phyloP scores from a whole-genome alignment of 2,329 filamentous ascomycete genomes.

The Akanthomyces dipterigenus region DNA sequence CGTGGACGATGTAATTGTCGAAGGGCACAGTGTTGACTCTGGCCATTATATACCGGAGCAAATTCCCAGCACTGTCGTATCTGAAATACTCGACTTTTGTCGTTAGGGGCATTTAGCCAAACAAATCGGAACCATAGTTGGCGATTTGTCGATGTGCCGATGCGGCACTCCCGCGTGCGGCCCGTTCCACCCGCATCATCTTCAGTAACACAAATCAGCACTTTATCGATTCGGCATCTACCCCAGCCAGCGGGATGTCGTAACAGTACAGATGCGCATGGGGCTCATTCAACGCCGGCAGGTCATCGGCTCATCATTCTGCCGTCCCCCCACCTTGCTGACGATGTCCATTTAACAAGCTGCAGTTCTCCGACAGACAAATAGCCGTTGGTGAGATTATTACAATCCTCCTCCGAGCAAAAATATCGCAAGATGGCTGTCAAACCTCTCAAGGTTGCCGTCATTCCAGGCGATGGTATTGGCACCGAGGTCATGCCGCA shows the following conservation, averaged over 20 bases:
- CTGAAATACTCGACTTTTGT: constrained; percentile 34
- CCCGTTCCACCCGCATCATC: not conserved
- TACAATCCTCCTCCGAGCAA: not conserved
- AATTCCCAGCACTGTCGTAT: constrained; percentile 38
- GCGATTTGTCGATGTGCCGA: no score
- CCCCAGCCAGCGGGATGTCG: not conserved
- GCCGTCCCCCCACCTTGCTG: not conserved
- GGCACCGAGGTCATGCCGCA: constrained; percentile 61
- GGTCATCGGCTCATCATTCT: constrained; percentile 37
- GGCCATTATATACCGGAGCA: constrained; percentile 48
- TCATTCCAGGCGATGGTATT: constrained; percentile 63
- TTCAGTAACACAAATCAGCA: not conserved
- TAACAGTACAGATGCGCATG: not conserved
- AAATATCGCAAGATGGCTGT: constrained; percentile 25
- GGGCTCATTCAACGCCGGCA: no score
- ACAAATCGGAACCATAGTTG: no score
- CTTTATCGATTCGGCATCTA: not conserved
- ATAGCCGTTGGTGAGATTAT: no score
- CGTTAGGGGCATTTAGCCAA: constrained; percentile 20
- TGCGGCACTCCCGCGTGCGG: not conserved
- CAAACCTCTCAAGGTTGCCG: constrained; percentile 41
- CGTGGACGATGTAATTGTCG: constrained; percentile 26
- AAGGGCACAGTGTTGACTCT: constrained; percentile 37
- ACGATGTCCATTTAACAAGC: not conserved
- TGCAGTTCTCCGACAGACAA: no score